A percentile compares a stretch with the other conserved stretches of the same genome.
These are phyloP conservation scores for Aurantiochytrium sp. DNA, from an alignment of 108 stramenopile species.

Conservation along the genomic window DNA sequence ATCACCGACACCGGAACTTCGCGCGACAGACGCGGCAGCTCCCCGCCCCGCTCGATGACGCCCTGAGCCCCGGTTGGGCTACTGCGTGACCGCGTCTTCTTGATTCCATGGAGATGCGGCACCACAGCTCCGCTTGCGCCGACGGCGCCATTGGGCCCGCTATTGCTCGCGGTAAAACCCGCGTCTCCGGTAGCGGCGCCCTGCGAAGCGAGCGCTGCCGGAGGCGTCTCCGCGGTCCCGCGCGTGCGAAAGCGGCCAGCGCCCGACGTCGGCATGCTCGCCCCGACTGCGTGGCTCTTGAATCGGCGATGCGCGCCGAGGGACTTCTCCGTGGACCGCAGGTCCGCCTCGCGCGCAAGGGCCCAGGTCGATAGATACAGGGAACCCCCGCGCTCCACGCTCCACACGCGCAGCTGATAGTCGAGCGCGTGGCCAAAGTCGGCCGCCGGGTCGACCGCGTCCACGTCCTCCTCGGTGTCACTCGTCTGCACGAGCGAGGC, in stretches of 20 bases:
- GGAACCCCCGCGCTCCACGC: not conserved
- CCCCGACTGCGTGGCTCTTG: not conserved
- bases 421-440: not conserved
- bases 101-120: not conserved
- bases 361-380: not conserved
- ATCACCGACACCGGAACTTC: not conserved
- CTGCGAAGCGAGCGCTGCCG: too few relatives aligned
- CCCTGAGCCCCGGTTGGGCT: not conserved
- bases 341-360: not conserved
- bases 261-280: too few relatives aligned
- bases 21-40: not conserved
- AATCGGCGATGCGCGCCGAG: not conserved
- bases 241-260: too few relatives aligned
- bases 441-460: not conserved
- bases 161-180: too few relatives aligned
- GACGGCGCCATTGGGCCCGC: too few relatives aligned
- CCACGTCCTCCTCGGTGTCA: not conserved
- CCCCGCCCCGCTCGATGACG: not conserved
- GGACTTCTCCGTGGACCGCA: not conserved
- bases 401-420: constrained; percentile 5
- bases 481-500: not conserved
- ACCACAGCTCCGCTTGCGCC: too few relatives aligned
- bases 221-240: too few relatives aligned
- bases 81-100: not conserved
- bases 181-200: too few relatives aligned